Evolutionary conservation across 441 rosid species (phyloP), one percentile per base, ranked within the genome.

Genomic region (Populus hybrid): DNA sequence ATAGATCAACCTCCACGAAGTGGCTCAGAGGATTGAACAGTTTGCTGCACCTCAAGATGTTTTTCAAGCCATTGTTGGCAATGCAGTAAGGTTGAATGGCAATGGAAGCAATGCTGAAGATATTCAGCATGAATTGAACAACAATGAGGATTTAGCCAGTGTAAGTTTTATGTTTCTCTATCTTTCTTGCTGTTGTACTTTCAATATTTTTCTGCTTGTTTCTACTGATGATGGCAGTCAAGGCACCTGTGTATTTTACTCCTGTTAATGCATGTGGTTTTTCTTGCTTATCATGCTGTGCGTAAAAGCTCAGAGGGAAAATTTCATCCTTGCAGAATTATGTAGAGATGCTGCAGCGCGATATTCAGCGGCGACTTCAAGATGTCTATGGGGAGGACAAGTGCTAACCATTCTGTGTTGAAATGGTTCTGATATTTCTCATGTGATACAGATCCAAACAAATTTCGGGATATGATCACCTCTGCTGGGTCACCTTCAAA

Each of bases 1-100:
- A 59, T 78, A 92, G 98, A 87, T 83, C 74, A 83, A 86, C 77
- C 85, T 88, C 65, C 86, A 83, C 74, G 80, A 88, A 57, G 86
- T 87, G 82, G 89, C 85, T 66, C 85, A 76, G 79, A 89, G 89
- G 82, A 86, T 94, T 23, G 94, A 88, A 81, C 84, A 85, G 42
- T 83, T 76, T 16, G 83, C 83, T 80, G 77, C 88, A 24, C 95
- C 97, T 0, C 79, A 34, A 46, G 91, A 89, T 81, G 83, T 96
- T 54, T 96, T 93, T 83, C 90, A 73, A 46, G 85, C 89, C 12
- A 81, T 94, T 73, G 91, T 86, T 2, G 93, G 89, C 79, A 90
- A 76, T 77, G 96, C 95, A 36, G 88, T 81, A 30, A 83, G 38
- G 73, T 21, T 83, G 80, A 82, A 79, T 67, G 88, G 79, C 57